Evolutionary conservation across 768 basidiomycete genomes (phyloP), one percentile per base, ranked within the genome.

Genomic region (Termitomyces sp.): DNA sequence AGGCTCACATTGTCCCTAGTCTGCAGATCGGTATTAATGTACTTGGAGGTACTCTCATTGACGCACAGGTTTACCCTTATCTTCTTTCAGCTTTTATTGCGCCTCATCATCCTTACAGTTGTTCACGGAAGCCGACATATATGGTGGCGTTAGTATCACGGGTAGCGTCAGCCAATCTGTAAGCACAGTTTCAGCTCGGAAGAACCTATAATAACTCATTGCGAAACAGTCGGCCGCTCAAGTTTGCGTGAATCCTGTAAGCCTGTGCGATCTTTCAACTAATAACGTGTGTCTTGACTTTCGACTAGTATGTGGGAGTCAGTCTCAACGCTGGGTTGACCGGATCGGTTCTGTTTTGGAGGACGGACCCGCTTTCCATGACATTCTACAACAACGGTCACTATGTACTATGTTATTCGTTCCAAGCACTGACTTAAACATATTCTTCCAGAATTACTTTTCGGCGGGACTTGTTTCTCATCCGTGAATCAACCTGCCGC

Each of bases 101-200:
- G 37, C 12, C 51, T 53, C 8, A 53, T 4, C n/a, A 14, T 53
- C 34, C 32, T n/a, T 53, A 7, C 17, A 53, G 51, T 37, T 53
- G 51, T 55, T 55, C 14, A 10, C 54, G 10, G 54, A 55, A 4
- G 38, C 54, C 14, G 54, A 55, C 38, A 42, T 55, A 42, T 55
- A 55, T 40, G 54, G 20, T 31, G 54, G 54, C 8, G 54, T 55
- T 17, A 31, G 37, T 17, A 42, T 55, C 40, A 40, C 36, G 37
- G 54, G 54, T 17, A 55, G 54, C 29, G 54, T 43, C 54, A 55
- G 54, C 40, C 25, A 55, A 38, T 53, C 51, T 53, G 51, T 53
- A 29, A 53, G 51, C 37, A 37, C 11, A 14, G 12, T 5, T 12
- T 3, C 12, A 7, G 37, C 34, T 20, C 29, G 2, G 15, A 38